Conservation (phyloP, 495 filamentous ascomycete genomes). For the Oidiodendron maius region DNA sequence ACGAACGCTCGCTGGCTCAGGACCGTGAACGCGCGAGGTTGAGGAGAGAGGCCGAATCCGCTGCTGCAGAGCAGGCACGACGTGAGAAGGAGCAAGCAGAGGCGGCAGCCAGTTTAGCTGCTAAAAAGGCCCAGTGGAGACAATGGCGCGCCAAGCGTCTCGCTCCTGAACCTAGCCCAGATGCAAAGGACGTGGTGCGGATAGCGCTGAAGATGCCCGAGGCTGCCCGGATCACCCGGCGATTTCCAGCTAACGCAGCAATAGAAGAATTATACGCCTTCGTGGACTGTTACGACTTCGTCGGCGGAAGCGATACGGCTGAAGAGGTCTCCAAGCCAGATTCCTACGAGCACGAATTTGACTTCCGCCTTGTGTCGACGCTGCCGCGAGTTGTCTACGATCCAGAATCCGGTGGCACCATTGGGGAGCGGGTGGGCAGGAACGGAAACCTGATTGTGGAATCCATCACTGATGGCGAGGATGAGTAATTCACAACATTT, state of each 20-base stretch:
- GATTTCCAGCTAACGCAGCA: conserved; percentile 55
- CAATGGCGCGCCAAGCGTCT: conserved; percentile 70
- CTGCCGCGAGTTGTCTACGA: conserved; percentile 78
- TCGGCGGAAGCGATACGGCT: conserved; percentile 25
- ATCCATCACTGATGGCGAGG: conserved; percentile 45
- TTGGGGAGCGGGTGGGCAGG: conserved; percentile 68
- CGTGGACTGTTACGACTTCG: conserved; percentile 77
- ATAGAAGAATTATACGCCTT: conserved; percentile 94
- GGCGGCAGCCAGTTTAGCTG: conserved; percentile 50
- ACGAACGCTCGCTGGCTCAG: conserved; percentile 81
- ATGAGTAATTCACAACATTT: no score
- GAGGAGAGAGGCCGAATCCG: conserved; percentile 61
- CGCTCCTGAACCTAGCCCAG: conserved; percentile 57
- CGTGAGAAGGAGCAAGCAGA: conserved; percentile 53
- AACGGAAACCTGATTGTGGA: conserved; percentile 90
- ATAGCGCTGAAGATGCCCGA: conserved; percentile 73
- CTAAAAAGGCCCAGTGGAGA: conserved; percentile 65
- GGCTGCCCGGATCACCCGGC: conserved; percentile 60
- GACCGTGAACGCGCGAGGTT: conserved; percentile 78
- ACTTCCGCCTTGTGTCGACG: conserved; percentile 73
- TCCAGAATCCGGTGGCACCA: conserved; percentile 53
- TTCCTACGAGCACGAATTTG: conserved; percentile 68
- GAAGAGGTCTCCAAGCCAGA: conserved; percentile 44
- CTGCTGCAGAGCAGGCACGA: conserved; percentile 42
- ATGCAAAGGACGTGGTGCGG: conserved; percentile 64